Evolutionary conservation across 2,329 filamentous ascomycete genomes (phyloP).

Genomic region (Diaporthe destruens): DNA sequence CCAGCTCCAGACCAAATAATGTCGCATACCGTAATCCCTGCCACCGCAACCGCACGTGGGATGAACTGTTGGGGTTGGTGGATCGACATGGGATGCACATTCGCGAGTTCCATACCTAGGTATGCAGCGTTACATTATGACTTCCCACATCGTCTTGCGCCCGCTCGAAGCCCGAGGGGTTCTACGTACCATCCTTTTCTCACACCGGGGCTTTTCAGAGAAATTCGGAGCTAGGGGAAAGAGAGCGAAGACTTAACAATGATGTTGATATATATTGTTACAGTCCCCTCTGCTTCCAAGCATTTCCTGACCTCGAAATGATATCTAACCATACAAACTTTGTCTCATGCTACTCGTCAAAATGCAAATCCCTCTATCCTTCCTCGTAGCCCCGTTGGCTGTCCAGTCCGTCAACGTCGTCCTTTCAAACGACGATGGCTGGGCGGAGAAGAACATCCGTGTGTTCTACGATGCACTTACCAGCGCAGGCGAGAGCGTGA

Average conservation of each 20-base stretch:
- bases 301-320: neutral
- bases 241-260: neutral
- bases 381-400: neutral
- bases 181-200: neutral
- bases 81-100: neutral
- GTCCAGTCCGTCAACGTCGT: slow-evolving; percentile 25
- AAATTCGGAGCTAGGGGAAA: neutral
- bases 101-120: neutral
- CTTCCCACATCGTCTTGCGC: neutral
- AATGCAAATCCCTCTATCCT: slow-evolving; percentile 11
- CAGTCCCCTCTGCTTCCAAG: neutral
- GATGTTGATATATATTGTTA: neutral
- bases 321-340: neutral
- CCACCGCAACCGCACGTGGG: slow-evolving; percentile 2
- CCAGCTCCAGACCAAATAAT: neutral
- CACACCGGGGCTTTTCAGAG: neutral
- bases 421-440: slow-evolving; percentile 75
- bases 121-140: slow-evolving; percentile 21
- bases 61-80: slow-evolving; percentile 14
- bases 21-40: neutral
- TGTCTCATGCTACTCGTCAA: neutral
- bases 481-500: slow-evolving; percentile 68
- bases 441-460: slow-evolving; percentile 77
- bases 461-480: slow-evolving; percentile 68
- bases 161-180: slow-evolving; percentile 7